Evolutionary conservation across 768 basidiomycete genomes (phyloP), one percentile per base, ranked within the genome.

Genomic region (Termitomyces sp.): DNA sequence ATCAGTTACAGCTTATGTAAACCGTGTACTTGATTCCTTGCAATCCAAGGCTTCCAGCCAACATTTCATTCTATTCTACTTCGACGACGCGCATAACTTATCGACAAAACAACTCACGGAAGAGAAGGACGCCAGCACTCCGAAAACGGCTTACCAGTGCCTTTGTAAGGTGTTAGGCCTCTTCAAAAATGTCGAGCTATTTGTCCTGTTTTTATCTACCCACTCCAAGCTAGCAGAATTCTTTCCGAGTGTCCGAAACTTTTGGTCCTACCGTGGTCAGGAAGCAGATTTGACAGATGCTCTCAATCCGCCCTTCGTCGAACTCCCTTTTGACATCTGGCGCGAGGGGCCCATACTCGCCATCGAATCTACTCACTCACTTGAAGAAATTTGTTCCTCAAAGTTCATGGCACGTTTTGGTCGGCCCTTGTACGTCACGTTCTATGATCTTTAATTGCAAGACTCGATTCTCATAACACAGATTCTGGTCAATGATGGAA

Each of bases 271-370:
- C 32, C 59, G 52, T 6, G 44, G 16, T 15, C 38, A n/a, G 35
- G 32, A 49, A 2, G 2, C 7, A 5, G 46, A 44, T n/a, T 12
- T 35, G 8, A 39, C 18, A 7, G 45, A 55, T n/a, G 22, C n/a
- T 24, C 7, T 49, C 8, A 32, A 57, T 18, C 32, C 55, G 9
- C 60, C 59, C 3, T 60, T 54, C 9, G 59, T 60, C 7, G 52
- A 60, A 32, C 36, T 60, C 20, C 59, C 59, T 54, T 60, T 60
- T 48, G 59, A 60, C 28, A 11, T 52, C n/a, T 39, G 50, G 32
- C 12, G 8, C 16, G 28, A 28, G n/a, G n/a, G n/a, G 28, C 28
- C 28, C 3, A 13, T 22, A 38, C 11, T 36, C 9, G 22, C 36
- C 18, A 18, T 3, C 15, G 51, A 59, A 24, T 51, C 33, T 6